These are phyloP conservation scores for Hyaloscypha hepaticicola DNA, from an alignment of 495 filamentous ascomycete genomes.

Conservation along the genomic window DNA sequence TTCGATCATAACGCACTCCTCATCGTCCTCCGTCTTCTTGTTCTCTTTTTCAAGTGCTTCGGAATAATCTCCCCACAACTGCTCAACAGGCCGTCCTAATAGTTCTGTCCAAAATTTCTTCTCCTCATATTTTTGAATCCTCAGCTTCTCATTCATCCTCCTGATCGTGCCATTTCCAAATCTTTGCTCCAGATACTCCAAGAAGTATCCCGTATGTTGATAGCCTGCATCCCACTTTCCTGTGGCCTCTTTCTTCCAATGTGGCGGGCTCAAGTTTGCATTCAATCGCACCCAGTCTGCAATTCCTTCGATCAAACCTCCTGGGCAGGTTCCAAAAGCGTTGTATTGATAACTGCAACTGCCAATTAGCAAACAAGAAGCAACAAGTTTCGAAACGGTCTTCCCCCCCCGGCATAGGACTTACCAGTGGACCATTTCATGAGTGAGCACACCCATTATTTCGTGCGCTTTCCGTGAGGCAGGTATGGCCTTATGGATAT, in stretches of 20 bases:
- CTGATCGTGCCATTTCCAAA: conserved; percentile 70
- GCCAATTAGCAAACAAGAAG: too few species aligned
- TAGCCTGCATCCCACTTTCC: conserved; percentile 89
- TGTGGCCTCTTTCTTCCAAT: conserved; percentile 68
- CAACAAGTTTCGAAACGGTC: too few species aligned
- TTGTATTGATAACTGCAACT: conserved; percentile 79
- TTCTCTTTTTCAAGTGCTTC: conserved; percentile 30
- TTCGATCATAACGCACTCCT: conserved; percentile 32
- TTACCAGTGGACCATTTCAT: conserved; percentile 89
- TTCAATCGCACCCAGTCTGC: conserved; percentile 90
- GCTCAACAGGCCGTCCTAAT: conserved; percentile 60
- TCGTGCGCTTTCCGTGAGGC: conserved; percentile 52
- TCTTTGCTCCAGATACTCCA: conserved; percentile 67
- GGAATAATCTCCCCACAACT: conserved; percentile 74
- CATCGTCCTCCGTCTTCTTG: conserved; percentile 27
- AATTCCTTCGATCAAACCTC: conserved; percentile 86
- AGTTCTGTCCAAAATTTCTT: conserved; percentile 69
- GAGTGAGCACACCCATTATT: conserved; percentile 78
- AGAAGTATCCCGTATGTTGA: conserved; percentile 87
- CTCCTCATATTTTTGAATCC: conserved; percentile 55
- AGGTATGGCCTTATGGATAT: conserved; percentile 54
- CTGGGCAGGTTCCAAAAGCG: conserved; percentile 60
- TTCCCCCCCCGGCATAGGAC: too few species aligned
- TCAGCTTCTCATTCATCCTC: conserved; percentile 69
- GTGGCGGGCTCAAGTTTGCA: conserved; percentile 70